Percentiles rank a stretch among this genome's conserved stretches.
phyloP scores from a whole-genome alignment of 2,329 filamentous ascomycete genomes.

The Penicillium sp. region DNA sequence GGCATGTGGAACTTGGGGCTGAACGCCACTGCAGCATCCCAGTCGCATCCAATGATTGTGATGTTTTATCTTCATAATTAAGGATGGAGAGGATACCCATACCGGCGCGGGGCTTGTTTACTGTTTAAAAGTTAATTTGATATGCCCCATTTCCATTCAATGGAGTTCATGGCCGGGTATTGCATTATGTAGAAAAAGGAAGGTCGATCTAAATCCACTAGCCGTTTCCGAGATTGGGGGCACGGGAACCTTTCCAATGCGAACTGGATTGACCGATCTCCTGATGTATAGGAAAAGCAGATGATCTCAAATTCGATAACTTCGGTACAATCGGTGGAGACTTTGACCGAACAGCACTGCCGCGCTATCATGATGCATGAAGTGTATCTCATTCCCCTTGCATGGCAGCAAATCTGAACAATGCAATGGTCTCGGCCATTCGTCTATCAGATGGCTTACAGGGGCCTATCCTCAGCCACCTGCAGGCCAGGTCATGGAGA shows the following conservation, averaged over 20 bases:
- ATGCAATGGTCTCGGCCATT: constrained; percentile 8
- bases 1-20: constrained; percentile 24
- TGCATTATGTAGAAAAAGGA: neutral
- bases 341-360: neutral
- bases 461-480: neutral
- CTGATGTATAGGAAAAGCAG: neutral
- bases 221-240: neutral
- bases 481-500: neutral
- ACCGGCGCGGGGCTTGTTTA: constrained; percentile 5
- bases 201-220: neutral
- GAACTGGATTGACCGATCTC: neutral
- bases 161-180: neutral
- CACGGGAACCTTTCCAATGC: neutral
- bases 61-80: neutral
- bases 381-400: constrained; percentile 6
- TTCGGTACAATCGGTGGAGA: constrained; percentile 2
- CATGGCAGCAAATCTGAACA: constrained; percentile 10
- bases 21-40: constrained; percentile 17
- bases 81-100: neutral
- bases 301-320: neutral
- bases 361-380: neutral
- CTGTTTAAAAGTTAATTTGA: neutral
- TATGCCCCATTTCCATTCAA: neutral
- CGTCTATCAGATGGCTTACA: constrained; percentile 1
- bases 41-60: neutral